Evolutionary conservation across 2,329 filamentous ascomycete species (phyloP), one percentile per base, ranked within the genome.

Genomic region (Aspergillus melleus): DNA sequence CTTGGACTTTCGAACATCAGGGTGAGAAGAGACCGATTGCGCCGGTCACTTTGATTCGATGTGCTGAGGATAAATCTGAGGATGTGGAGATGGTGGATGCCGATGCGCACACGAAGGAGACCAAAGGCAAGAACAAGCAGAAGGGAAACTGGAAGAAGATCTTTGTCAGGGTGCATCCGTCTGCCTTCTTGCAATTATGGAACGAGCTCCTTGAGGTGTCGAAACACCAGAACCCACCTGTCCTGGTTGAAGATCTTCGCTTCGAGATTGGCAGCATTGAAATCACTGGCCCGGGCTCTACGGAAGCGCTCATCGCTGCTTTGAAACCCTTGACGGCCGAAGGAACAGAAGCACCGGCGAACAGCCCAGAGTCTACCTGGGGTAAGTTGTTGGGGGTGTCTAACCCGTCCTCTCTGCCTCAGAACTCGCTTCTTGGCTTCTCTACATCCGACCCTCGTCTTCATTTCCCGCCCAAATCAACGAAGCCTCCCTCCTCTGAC

Each of bases 141-240:
- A 70, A 67, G 76, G 73, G 75, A 59, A 60, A 70, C 22, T 83
- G 79, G 67, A 80, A 81, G 54, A 83, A 82, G 62, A 72, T 91
- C 0, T 86, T 94, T 58, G 75, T 97, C 54, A 84, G 93, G 57
- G 79, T 94, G 1, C 94, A 98, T 72, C 95, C 95, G 2, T 89
- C 92, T 20, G 89, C 90, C 76, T 77, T 90, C 70, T 72, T 87
- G 51, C 83, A 88, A 60, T 71, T 88, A 2, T 90, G 88, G 88
- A 81, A 83, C 53, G 82, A 88, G 64, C 60, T 89, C 11, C 70
- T 88, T 52, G 81, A 80, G 47, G 70, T 85, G 6, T 82, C 84
- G 1, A 89, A 88, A 67, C 77, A 82, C 16, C 86, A 86, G 67
- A 87, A 83, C 58, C 87, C 86, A n/a, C 76, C 79, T 26, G 81